phyloP scores from a whole-genome alignment of 352 stramenopile species.

The Globisporangium emineosum region DNA sequence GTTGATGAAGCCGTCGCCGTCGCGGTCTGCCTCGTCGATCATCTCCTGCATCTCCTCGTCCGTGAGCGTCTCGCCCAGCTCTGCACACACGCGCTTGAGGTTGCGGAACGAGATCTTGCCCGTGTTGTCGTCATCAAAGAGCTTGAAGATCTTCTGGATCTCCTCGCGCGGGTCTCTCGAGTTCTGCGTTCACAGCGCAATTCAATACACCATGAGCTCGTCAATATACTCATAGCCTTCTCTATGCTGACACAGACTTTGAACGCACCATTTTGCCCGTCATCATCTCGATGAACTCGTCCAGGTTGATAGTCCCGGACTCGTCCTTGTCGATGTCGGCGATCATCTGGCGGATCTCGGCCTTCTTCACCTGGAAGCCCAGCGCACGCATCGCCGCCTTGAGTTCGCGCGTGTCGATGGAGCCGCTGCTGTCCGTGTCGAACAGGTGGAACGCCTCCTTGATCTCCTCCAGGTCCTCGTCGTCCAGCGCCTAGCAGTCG shows the following conservation, averaged over 20 bases:
- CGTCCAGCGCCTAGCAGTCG: conserved; percentile 63
- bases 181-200: conserved; percentile 37
- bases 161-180: conserved; percentile 88
- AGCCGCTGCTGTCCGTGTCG: conserved; percentile 88
- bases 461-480: conserved; percentile 92
- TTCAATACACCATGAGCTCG: neutral
- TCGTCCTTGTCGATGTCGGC: conserved; percentile 94
- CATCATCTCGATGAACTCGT: conserved; percentile 96
- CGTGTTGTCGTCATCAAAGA: conserved; percentile 96
- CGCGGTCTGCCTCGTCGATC: conserved; percentile 94
- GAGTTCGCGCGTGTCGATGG: conserved; percentile 91
- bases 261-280: conserved; percentile 87
- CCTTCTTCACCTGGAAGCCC: conserved; percentile 93
- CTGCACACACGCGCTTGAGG: conserved; percentile 90
- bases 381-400: conserved; percentile 94
- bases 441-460: conserved; percentile 95
- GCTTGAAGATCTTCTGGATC: conserved; percentile 92
- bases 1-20: conserved; percentile 93
- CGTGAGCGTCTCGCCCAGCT: conserved; percentile 69
- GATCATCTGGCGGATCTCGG: conserved; percentile 92
- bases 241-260: neutral
- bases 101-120: conserved; percentile 95
- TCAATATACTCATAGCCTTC: neutral
- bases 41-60: conserved; percentile 91
- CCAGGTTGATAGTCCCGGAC: conserved; percentile 82